Evolutionary conservation across 164 flowering plant genomes (phyloP), one percentile per base, ranked within the genome.

Genomic region (Cinnamomum chago): DNA sequence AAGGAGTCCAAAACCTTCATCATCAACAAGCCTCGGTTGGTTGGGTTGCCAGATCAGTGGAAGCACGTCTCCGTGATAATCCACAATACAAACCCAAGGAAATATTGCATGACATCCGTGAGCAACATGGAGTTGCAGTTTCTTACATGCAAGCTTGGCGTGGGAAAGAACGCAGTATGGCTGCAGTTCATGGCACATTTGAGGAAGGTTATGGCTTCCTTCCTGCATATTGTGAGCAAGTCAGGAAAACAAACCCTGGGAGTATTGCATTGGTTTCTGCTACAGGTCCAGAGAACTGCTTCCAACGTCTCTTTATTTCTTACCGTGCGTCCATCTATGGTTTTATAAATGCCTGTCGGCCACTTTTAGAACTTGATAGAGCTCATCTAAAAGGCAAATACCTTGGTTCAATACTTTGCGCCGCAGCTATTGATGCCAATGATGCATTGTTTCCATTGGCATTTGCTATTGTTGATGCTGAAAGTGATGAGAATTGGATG

Each of bases 91-190:
- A 95, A 79, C 99, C 99, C 6, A 95, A 92, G 79, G 97, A 95
- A 80, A 95, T 95, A 69, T 79, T 93, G 79, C 92, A 90, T 77
- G 98, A 93, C 76, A 95, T 95, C 50, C 87, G 89, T 28, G 94
- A 90, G 62, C 90, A 87, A 81, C 99, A 95, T 86, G 99, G 99
- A 25, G 97, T 95, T 83, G 94, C 94, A 70, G 98, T 95, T 6
- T 90, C 99, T 72, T 95, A 95, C 80, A 85, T 93, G 99, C 99
- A 95, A 83, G 99, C 99, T 58, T 95, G 99, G 99, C 92, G 99
- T 50, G 99, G 99, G 23, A 95, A 93, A 81, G 99, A 95, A 75
- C 92, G 99, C 22, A 93, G 98, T 79, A 95, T 95, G 99, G 97
- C 98, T 80, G 95, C 98, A 47, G 90, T 95, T 79, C 91, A 88